phyloP scores from a whole-genome alignment of 1,139 yeast genomes.

The Arxiozyma slooffiae region DNA sequence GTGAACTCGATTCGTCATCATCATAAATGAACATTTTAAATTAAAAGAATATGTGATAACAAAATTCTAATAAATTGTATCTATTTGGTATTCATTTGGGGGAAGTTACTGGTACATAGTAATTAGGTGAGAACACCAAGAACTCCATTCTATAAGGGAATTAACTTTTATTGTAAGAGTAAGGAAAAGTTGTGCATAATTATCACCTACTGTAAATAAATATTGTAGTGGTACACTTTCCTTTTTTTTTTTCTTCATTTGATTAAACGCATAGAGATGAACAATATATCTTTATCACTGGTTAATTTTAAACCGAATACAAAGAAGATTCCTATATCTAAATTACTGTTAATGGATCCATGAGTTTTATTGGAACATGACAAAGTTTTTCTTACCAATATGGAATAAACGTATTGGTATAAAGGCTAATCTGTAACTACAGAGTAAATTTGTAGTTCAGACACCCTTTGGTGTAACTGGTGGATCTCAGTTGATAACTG shows the following conservation, averaged over 20 bases:
- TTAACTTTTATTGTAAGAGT: conserved; percentile 69
- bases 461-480: conserved; percentile 32
- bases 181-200: conserved; percentile 58
- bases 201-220: conserved; percentile 64
- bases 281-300: conserved; percentile 70
- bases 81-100: conserved; percentile 75
- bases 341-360: conserved; percentile 38
- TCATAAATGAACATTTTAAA: not conserved
- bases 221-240: conserved; percentile 74
- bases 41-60: not conserved
- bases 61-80: conserved; percentile 27
- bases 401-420: conserved; percentile 86
- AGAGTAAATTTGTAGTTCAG: conserved; percentile 57
- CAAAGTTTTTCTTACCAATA: conserved; percentile 62
- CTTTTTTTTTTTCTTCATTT: no score
- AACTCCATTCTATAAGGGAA: conserved; percentile 77
- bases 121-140: conserved; percentile 79
- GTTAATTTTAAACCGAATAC: conserved; percentile 27
- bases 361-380: conserved; percentile 35
- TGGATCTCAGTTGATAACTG: conserved; percentile 38
- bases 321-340: conserved; percentile 27
- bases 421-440: conserved; percentile 50
- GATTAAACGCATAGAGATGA: conserved; percentile 39
- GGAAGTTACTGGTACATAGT: conserved; percentile 82
- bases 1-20: conserved; percentile 6